These are phyloP conservation scores for Candida qinlingensis DNA, from an alignment of 805 yeast genomes.

Conservation along the genomic window DNA sequence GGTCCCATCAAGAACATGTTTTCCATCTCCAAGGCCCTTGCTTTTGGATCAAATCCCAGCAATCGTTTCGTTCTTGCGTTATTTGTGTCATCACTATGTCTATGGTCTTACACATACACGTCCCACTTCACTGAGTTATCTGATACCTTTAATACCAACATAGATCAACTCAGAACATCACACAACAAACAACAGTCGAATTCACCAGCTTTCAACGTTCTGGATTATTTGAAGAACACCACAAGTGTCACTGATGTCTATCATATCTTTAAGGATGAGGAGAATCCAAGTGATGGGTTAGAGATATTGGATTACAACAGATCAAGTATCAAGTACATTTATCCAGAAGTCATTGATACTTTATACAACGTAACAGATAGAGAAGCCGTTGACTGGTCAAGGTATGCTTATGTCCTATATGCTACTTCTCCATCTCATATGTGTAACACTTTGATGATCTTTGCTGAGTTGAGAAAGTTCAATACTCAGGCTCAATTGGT, in stretches of 20 bases:
- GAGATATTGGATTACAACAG: conserved; percentile 16
- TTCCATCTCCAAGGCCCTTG: too few species aligned
- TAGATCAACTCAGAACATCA: too few species aligned
- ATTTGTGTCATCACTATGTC: too few species aligned
- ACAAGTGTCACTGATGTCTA: conserved; percentile 13
- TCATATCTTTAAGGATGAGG: neutral
- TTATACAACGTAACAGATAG: conserved; percentile 14
- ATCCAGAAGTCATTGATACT: conserved; percentile 21
- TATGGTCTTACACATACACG: too few species aligned
- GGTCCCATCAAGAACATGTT: too few species aligned
- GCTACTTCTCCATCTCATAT: conserved; percentile 49
- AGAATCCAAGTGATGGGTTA: conserved; percentile 29
- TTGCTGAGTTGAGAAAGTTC: conserved; percentile 33
- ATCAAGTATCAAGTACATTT: conserved; percentile 17
- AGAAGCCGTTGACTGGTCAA: conserved; percentile 33
- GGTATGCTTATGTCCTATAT: conserved; percentile 54
- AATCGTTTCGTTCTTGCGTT: too few species aligned
- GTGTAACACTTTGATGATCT: conserved; percentile 47
- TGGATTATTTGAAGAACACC: conserved; percentile 22
- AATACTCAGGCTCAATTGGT: conserved; percentile 42
- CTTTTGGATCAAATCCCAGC: too few species aligned
- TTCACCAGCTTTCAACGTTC: conserved; percentile 29
- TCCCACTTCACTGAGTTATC: too few species aligned
- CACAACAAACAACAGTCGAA: too few species aligned
- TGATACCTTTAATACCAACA: too few species aligned